A percentile compares a stretch with the other conserved stretches of the same genome.
Evolutionary conservation across 2,329 filamentous ascomycete species (phyloP).

Genomic region (Graphilbum fragrans): DNA sequence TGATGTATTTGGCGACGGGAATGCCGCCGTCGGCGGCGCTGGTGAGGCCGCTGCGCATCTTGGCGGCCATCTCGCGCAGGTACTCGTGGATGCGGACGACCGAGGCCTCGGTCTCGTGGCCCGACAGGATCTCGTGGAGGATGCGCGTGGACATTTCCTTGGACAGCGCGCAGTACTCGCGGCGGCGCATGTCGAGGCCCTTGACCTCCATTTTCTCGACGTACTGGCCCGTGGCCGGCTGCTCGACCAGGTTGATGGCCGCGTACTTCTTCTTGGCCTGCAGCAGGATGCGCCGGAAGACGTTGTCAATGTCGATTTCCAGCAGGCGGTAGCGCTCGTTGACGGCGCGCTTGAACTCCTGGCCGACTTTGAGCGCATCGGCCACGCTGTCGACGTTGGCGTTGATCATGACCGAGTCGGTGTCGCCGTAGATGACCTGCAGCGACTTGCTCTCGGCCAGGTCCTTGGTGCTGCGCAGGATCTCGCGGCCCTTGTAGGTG

Average conservation of each 20-base stretch:
- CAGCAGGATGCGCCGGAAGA: constrained; percentile 84
- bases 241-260: constrained; percentile 83
- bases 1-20: constrained; percentile 84
- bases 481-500: constrained; percentile 94
- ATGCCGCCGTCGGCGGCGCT: constrained; percentile 4
- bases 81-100: constrained; percentile 90
- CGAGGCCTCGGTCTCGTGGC: constrained; percentile 80
- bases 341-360: constrained; percentile 89
- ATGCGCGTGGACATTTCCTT: constrained; percentile 89
- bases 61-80: constrained; percentile 66
- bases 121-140: constrained; percentile 88
- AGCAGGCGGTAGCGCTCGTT: constrained; percentile 87
- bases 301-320: constrained; percentile 96
- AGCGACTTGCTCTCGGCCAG: constrained; percentile 83
- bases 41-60: constrained; percentile 73
- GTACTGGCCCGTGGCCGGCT: constrained; percentile 80
- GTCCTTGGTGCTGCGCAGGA: constrained; percentile 90
- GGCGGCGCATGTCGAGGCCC: constrained; percentile 92
- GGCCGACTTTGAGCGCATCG: constrained; percentile 81
- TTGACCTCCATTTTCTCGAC: constrained; percentile 96
- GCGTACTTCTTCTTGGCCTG: constrained; percentile 99
- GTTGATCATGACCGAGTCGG: constrained; percentile 99
- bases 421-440: constrained; percentile 97
- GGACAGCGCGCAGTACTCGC: constrained; percentile 90
- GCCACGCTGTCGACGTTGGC: constrained; percentile 90